Conservation (phyloP, 352 stramenopile genomes). For the Globisporangium spiculum region DNA sequence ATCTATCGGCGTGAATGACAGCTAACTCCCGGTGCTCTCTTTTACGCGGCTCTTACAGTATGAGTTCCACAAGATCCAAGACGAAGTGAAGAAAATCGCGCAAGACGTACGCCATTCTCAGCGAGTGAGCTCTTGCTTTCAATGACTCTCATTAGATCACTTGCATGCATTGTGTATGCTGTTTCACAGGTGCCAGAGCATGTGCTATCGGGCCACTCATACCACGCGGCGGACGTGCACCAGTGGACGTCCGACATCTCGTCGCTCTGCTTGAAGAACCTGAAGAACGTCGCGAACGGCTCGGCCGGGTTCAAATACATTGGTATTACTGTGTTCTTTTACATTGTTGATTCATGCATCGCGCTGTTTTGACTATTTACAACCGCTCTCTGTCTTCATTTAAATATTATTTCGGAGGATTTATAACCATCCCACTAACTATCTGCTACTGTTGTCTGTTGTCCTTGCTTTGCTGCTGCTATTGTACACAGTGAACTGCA, state of each 20-base stretch:
- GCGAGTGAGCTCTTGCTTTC: not conserved
- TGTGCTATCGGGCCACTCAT: slow-evolving; percentile 56
- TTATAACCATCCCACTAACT: slow-evolving; percentile 14
- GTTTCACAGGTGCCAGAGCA: slow-evolving; percentile 63
- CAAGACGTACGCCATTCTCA: slow-evolving; percentile 44
- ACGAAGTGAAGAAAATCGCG: slow-evolving; percentile 85
- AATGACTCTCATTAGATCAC: not conserved
- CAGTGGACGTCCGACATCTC: slow-evolving; percentile 79
- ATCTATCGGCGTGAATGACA: not conserved
- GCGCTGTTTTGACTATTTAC: not conserved
- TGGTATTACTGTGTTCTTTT: slow-evolving; percentile 27
- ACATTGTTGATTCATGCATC: not conserved
- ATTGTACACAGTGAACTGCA: slow-evolving; percentile 69
- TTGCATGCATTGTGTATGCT: not conserved
- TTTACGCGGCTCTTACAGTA: slow-evolving; percentile 38
- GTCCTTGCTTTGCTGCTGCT: not conserved
- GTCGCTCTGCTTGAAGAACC: slow-evolving; percentile 73
- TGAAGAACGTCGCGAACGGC: slow-evolving; percentile 81
- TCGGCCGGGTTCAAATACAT: slow-evolving; percentile 90
- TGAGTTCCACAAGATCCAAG: slow-evolving; percentile 80
- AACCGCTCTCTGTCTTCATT: slow-evolving; percentile 2
- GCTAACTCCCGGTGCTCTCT: not conserved
- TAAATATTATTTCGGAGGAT: slow-evolving; percentile 12
- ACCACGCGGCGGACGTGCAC: slow-evolving; percentile 81
- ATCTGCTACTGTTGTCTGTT: slow-evolving; percentile 5